Base-by-base conservation (phyloP, 169 alveolate genomes). In the Pseudocohnilembus persalinus region DNA sequence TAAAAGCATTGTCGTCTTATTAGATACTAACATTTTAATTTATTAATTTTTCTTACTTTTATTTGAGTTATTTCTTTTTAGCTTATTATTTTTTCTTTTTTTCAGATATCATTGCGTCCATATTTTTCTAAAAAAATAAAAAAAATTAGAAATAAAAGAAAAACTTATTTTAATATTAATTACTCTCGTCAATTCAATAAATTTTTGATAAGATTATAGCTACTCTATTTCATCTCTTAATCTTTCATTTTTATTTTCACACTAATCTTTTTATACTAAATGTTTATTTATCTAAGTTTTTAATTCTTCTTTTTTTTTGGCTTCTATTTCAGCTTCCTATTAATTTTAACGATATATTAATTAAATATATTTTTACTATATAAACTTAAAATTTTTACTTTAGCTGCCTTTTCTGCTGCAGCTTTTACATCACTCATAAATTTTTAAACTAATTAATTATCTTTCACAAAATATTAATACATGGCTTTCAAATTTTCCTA, bases 401-500 rank as follows among this genome's bases (percentile, higher is more conserved):
- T 29, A 15, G 31, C 26, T 73, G 82, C 82, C 20, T 32, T 65
- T 32, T 83, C 81, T 1, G 82, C 82, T 74, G 35, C 28, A 1
- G 27, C 31, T 74, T 83, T 74, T 6, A 83, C 82, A 33, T 83
- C 76, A 64, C 74, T 68, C 89, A 85, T 81, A 32, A 81, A 81
- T 32, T 81, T 81, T 31, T 68, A 65, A 0, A 81, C 86, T 29
- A 81, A 68, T 33, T 81, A 77, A 31, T 77, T 68, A 81, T 81
- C 86, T 31, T 68, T 81, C 31, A 68, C 33, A 73, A 81, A 81
- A 81, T 81, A 81, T 34, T 72, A 85, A 35, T 77, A 73, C 49
- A 85, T 77, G 31, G 89, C 89, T 74, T 77, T 85, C 29, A 85
- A 73, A 6, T 85, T 78, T 31, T 85, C 89, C 33, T 85, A 25